Conservation (phyloP, 2,329 filamentous ascomycete genomes). For the Metarhizium brunneum region DNA sequence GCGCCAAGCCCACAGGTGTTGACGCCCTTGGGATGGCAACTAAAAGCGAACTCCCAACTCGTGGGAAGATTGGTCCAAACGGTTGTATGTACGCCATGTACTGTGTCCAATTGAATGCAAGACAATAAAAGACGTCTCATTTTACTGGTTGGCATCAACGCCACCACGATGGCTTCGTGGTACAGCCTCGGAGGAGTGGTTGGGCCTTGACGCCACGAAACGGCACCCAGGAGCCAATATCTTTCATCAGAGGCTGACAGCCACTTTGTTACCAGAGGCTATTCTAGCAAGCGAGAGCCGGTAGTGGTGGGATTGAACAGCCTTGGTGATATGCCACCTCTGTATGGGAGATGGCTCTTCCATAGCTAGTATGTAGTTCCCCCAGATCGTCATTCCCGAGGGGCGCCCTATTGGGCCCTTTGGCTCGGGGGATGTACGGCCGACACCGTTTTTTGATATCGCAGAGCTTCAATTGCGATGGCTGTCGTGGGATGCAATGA, state of each 20-base stretch:
- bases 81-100: no score
- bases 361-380: no score
- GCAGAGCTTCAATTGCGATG: not conserved
- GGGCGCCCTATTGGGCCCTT: not conserved
- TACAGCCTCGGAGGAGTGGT: not conserved
- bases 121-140: no score
- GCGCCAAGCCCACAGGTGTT: no score
- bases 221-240: not conserved
- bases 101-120: no score
- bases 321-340: not conserved
- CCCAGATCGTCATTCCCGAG: not conserved
- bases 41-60: no score
- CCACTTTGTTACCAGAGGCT: not conserved
- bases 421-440: not conserved
- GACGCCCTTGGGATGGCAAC: no score
- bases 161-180: not conserved
- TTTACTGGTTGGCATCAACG: not conserved
- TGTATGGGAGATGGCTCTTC: not conserved
- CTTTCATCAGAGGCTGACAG: not conserved
- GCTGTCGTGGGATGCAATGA: not conserved
- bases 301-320: not conserved
- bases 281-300: not conserved
- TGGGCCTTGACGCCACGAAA: not conserved
- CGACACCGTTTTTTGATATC: not conserved
- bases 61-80: no score